A percentile compares a stretch with the other conserved stretches of the same genome.
These are phyloP conservation scores for Paraphoma sp. DNA, from an alignment of 2,329 filamentous ascomycete genomes.

Conservation along the genomic window DNA sequence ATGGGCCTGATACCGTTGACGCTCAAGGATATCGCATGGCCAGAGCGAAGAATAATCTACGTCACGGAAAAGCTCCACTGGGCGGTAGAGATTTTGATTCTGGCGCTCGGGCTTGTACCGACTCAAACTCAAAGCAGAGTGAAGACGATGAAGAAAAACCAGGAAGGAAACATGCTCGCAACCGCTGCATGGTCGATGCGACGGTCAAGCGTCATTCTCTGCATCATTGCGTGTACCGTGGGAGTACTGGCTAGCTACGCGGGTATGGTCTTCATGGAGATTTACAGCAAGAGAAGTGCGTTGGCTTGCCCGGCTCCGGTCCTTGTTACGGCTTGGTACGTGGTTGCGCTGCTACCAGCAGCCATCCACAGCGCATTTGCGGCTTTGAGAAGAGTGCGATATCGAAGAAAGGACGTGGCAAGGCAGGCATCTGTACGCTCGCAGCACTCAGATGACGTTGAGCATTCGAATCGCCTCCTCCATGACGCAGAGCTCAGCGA, in stretches of 20 bases:
- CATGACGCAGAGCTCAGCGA: background rate
- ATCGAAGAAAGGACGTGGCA: background rate
- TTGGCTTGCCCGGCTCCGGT: slow-evolving; percentile 39
- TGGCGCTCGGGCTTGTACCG: slow-evolving; percentile 31
- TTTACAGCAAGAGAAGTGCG: slow-evolving; percentile 39
- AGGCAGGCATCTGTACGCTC: background rate
- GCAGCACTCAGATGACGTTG: background rate
- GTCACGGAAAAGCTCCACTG: slow-evolving; percentile 20
- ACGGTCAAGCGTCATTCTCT: background rate
- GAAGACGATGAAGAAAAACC: slow-evolving; percentile 7
- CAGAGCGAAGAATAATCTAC: slow-evolving; percentile 29
- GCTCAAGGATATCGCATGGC: slow-evolving; percentile 44
- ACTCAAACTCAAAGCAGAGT: slow-evolving; percentile 7
- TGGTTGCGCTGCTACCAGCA: slow-evolving; percentile 31
- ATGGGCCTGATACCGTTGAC: slow-evolving; percentile 44
- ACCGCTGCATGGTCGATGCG: slow-evolving; percentile 11
- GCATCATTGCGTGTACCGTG: background rate
- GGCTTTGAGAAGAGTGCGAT: slow-evolving; percentile 2
- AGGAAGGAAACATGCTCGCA: slow-evolving; percentile 9
- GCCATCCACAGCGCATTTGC: slow-evolving; percentile 28
- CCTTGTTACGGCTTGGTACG: slow-evolving; percentile 34
- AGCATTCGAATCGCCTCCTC: background rate
- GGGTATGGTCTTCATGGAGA: slow-evolving; percentile 31
- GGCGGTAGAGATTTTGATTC: slow-evolving; percentile 28
- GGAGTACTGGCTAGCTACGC: slow-evolving; percentile 19